These are phyloP conservation scores for Yamadazyma siamensis DNA, from an alignment of 1,139 yeast species.

Conservation along the genomic window DNA sequence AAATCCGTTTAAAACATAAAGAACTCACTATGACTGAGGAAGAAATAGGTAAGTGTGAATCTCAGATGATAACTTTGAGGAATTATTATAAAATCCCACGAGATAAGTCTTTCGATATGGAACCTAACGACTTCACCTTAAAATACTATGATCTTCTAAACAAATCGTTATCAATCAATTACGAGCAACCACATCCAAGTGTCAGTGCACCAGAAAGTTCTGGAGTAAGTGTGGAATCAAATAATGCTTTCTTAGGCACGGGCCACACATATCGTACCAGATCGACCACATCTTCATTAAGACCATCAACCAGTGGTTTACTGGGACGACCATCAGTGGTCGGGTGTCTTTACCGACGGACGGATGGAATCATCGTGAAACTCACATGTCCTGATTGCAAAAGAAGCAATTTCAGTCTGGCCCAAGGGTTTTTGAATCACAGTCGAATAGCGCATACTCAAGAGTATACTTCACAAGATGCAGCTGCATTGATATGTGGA, in stretches of 20 bases:
- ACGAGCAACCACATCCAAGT: constrained; percentile 16
- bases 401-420: constrained; percentile 68
- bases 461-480: constrained; percentile 70
- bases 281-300: constrained; percentile 48
- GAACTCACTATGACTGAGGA: constrained; percentile 57
- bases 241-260: constrained; percentile 1
- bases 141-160: constrained; percentile 42
- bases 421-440: constrained; percentile 79
- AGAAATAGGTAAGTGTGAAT: constrained; percentile 64
- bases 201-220: background rate
- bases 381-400: constrained; percentile 68
- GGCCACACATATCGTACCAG: constrained; percentile 43
- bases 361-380: constrained; percentile 69
- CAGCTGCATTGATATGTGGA: constrained; percentile 73
- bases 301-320: constrained; percentile 25
- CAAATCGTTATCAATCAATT: constrained; percentile 33
- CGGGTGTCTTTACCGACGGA: constrained; percentile 64
- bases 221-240: background rate
- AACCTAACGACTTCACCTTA: constrained; percentile 50
- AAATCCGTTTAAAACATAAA: constrained; percentile 66
- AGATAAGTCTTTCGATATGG: constrained; percentile 31
- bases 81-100: constrained; percentile 51
- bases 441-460: constrained; percentile 71
- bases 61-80: constrained; percentile 53
- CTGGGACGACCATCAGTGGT: constrained; percentile 23